A percentile compares a stretch with the other conserved stretches of the same genome.
Conservation (phyloP, 257 asterid species). For the Gardenia jasminoides region DNA sequence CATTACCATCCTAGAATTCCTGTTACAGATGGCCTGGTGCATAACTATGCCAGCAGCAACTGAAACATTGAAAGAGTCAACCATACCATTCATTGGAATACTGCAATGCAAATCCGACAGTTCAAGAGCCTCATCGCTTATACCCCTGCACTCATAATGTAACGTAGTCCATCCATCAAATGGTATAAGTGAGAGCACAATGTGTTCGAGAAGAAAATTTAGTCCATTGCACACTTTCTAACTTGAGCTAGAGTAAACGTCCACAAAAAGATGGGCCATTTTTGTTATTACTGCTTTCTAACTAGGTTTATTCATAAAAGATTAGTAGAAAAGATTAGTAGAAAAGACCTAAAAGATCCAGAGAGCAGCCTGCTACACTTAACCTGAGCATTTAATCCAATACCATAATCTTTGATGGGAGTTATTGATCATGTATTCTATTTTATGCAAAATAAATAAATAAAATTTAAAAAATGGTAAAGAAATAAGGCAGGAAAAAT, state of each 20-base stretch:
- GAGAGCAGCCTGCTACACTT: neutral
- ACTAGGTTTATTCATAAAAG: neutral
- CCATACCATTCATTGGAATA: constrained; percentile 98
- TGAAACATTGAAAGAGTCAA: constrained; percentile 92
- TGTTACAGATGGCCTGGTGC: constrained; percentile 89
- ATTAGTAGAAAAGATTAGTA: neutral
- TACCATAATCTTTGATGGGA: neutral
- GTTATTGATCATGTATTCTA: neutral
- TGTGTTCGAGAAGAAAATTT: neutral
- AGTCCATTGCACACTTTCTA: neutral
- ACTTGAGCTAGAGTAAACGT: neutral
- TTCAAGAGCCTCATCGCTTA: constrained; percentile 76
- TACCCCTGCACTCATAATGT: constrained; percentile 60
- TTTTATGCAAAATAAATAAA: too few relatives aligned
- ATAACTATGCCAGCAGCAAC: constrained; percentile 97
- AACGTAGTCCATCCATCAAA: constrained; percentile 5
- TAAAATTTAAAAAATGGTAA: too few relatives aligned
- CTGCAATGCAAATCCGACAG: constrained; percentile 82
- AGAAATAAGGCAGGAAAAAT: neutral
- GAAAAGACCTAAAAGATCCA: neutral
- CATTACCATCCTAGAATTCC: constrained; percentile 70
- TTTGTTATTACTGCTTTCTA: neutral
- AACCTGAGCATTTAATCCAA: neutral
- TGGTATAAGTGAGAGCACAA: neutral
- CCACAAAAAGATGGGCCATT: neutral